Percentiles rank a stretch among this genome's conserved stretches.
Evolutionary conservation across 306 rosid species (phyloP).

Genomic region (Sicyos edulis): DNA sequence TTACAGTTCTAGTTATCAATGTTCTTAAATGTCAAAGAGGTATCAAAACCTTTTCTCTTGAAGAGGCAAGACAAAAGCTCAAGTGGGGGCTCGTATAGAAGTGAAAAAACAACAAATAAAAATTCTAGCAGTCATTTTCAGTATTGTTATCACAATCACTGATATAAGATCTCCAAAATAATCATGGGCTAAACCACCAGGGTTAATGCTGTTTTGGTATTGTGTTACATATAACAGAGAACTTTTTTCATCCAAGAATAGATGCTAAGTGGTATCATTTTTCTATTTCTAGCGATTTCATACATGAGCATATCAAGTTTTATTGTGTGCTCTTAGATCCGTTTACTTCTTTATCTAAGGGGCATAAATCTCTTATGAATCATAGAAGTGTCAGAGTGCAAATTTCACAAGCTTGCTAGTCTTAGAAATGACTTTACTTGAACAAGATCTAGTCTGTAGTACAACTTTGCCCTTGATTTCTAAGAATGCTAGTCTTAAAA

Average conservation of each 20-base stretch:
- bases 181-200: not conserved
- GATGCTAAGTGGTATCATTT: not conserved
- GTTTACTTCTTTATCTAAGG: not conserved
- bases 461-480: no score
- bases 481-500: not conserved
- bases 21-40: not conserved
- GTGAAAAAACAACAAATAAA: not conserved
- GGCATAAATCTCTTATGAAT: slow-evolving; percentile 6
- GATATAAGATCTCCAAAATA: not conserved
- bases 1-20: not conserved
- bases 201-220: not conserved
- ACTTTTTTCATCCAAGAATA: not conserved
- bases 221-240: not conserved
- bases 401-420: not conserved
- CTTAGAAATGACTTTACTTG: no score
- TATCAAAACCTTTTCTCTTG: not conserved
- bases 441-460: no score
- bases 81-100: not conserved
- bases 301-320: not conserved
- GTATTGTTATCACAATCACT: not conserved
- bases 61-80: not conserved
- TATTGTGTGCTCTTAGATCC: not conserved
- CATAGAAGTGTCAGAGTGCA: not conserved
- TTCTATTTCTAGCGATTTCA: not conserved
- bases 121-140: not conserved